Conservation (phyloP, 345 rosid genomes). For the Geranium brycei region DNA sequence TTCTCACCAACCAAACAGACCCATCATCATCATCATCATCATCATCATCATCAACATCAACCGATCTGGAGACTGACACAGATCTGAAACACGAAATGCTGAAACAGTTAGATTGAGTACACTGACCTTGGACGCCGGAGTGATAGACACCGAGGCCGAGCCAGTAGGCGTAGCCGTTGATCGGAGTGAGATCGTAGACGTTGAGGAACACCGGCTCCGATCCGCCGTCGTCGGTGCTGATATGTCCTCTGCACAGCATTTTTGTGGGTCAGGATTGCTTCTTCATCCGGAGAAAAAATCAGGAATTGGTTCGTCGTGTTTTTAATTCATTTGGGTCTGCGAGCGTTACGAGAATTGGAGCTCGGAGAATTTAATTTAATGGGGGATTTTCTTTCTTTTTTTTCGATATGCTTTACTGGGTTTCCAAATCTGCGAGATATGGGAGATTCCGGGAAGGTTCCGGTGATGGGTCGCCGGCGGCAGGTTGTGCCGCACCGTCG, state of each 20-base stretch:
- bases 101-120: neutral
- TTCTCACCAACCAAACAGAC: neutral
- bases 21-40: no score
- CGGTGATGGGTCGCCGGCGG: constrained; percentile 16
- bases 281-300: neutral
- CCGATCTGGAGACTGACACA: neutral
- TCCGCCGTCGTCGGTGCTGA: constrained; percentile 41
- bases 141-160: constrained; percentile 93
- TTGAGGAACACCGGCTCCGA: constrained; percentile 87
- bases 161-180: constrained; percentile 96
- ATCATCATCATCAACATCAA: no score
- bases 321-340: neutral
- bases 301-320: neutral
- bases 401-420: constrained; percentile 2
- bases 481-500: constrained; percentile 18
- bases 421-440: neutral
- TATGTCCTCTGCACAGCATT: constrained; percentile 62
- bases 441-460: neutral
- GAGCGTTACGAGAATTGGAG: constrained; percentile 8
- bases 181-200: constrained; percentile 89
- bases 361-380: constrained; percentile 4
- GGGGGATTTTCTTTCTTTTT: constrained; percentile 21
- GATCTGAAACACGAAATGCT: neutral
- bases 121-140: constrained; percentile 95
- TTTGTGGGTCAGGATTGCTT: neutral